These are phyloP conservation scores for Rhizopogon rudus DNA, from an alignment of 768 basidiomycete genomes.

Conservation along the genomic window DNA sequence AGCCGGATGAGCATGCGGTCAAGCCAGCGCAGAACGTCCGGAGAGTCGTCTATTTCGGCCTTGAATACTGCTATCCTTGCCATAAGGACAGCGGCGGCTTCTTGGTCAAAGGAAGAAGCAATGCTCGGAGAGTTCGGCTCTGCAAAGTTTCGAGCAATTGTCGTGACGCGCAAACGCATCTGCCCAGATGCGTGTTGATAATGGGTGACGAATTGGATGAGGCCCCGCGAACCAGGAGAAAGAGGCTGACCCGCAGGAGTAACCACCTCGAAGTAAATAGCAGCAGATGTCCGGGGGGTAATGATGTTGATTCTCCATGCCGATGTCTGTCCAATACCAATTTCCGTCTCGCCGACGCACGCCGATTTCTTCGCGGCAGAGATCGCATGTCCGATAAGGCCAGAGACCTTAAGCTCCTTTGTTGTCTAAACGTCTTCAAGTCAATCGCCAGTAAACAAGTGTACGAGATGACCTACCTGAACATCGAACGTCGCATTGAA, in stretches of 20 bases:
- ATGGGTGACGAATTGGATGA: conserved; percentile 98
- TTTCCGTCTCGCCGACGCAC: conserved; percentile 98
- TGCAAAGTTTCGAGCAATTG: conserved; percentile 95
- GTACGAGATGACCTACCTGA: conserved; percentile 47
- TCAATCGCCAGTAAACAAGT: neutral
- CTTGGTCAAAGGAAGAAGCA: conserved; percentile 94
- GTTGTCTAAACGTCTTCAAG: conserved; percentile 61
- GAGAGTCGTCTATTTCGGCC: conserved; percentile 96
- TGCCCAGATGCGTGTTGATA: conserved; percentile 98
- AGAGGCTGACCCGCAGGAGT: conserved; percentile 94
- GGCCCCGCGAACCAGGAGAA: conserved; percentile 83
- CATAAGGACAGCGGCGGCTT: conserved; percentile 97
- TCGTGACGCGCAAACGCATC: conserved; percentile 93
- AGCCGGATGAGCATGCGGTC: conserved; percentile 98
- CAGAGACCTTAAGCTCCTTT: conserved; percentile 97
- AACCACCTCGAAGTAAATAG: conserved; percentile 97
- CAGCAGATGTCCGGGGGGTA: conserved; percentile 81
- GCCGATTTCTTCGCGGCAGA: conserved; percentile 95
- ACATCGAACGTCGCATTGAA: conserved; percentile 99
- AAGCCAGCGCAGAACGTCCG: conserved; percentile 94
- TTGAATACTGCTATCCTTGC: conserved; percentile 99
- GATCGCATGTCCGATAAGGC: conserved; percentile 95
- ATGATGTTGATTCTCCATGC: conserved; percentile 97
- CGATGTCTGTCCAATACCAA: conserved; percentile 97
- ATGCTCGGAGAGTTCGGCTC: conserved; percentile 95